These are phyloP conservation scores for Candida ulmi DNA, from an alignment of 805 yeast genomes.

Conservation along the genomic window DNA sequence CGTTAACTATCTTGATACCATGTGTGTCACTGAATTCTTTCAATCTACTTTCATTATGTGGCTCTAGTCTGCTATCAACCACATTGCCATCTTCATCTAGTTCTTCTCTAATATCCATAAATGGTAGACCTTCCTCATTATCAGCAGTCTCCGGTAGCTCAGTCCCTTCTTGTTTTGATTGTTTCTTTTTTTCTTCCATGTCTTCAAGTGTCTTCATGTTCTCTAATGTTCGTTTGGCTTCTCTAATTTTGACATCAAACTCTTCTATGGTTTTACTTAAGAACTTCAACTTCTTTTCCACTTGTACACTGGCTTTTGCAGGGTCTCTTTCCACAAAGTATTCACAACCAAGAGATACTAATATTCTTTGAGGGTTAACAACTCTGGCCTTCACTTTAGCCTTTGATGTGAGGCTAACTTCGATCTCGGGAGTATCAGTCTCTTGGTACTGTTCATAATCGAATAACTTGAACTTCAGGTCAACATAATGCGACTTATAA, in stretches of 20 bases:
- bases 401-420: slow-evolving; percentile 15
- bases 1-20: slow-evolving; percentile 4
- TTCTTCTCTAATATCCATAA: slow-evolving; percentile 81
- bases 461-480: slow-evolving; percentile 15
- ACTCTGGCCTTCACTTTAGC: slow-evolving; percentile 16
- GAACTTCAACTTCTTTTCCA: slow-evolving; percentile 22
- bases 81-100: slow-evolving; percentile 82
- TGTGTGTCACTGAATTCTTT: slow-evolving; percentile 17
- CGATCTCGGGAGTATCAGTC: slow-evolving; percentile 8
- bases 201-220: slow-evolving; percentile 24
- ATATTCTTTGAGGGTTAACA: slow-evolving; percentile 16
- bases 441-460: slow-evolving; percentile 11
- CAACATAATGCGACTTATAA: slow-evolving; percentile 17
- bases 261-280: slow-evolving; percentile 35
- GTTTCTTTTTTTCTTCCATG: slow-evolving; percentile 1
- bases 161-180: slow-evolving; percentile 1
- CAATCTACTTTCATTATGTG: slow-evolving; percentile 26
- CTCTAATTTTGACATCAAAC: slow-evolving; percentile 32
- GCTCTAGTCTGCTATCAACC: slow-evolving; percentile 38
- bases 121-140: slow-evolving; percentile 49
- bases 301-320: slow-evolving; percentile 25
- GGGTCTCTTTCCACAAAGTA: slow-evolving; percentile 32
- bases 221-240: slow-evolving; percentile 29
- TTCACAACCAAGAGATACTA: slow-evolving; percentile 35
- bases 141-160: too few species aligned